phyloP scores from a whole-genome alignment of 1,284 basidiomycete species.

The Caloboletus firmus region DNA sequence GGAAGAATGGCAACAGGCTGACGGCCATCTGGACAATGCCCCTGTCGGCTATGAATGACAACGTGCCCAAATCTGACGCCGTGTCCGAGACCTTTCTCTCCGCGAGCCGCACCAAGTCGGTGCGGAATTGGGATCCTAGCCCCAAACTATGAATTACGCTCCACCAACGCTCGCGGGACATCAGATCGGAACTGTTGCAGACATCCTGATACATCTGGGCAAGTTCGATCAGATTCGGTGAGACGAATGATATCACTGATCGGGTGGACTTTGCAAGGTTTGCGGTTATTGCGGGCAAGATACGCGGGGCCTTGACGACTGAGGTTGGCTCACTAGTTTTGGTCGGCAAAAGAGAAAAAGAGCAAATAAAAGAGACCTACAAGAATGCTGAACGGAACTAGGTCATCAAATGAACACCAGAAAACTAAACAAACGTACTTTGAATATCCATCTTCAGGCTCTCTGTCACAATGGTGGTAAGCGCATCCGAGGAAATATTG shows the following conservation, averaged over 20 bases:
- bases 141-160: constrained; percentile 57
- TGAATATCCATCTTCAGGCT: constrained; percentile 47
- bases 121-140: constrained; percentile 63
- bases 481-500: constrained; percentile 63
- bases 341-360: constrained; percentile 7
- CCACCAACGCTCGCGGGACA: constrained; percentile 64
- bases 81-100: constrained; percentile 43
- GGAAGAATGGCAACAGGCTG: constrained; percentile 78
- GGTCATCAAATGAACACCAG: constrained; percentile 1
- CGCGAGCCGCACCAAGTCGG: constrained; percentile 61
- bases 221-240: constrained; percentile 83
- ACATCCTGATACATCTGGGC: constrained; percentile 60
- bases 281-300: constrained; percentile 63
- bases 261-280: constrained; percentile 27
- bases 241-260: constrained; percentile 64
- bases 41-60: constrained; percentile 64
- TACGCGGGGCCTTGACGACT: constrained; percentile 68
- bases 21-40: constrained; percentile 80
- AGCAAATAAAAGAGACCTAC: constrained; percentile 40
- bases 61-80: constrained; percentile 42
- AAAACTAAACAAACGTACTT: constrained; percentile 45
- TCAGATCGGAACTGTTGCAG: constrained; percentile 48
- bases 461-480: constrained; percentile 54
- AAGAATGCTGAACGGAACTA: constrained; percentile 50
- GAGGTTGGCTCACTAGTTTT: constrained; percentile 81